Percentiles rank a stretch among this genome's conserved stretches.
These are phyloP conservation scores for Nepenthes alata DNA, from an alignment of 179 eudicot genomes.

Conservation along the genomic window DNA sequence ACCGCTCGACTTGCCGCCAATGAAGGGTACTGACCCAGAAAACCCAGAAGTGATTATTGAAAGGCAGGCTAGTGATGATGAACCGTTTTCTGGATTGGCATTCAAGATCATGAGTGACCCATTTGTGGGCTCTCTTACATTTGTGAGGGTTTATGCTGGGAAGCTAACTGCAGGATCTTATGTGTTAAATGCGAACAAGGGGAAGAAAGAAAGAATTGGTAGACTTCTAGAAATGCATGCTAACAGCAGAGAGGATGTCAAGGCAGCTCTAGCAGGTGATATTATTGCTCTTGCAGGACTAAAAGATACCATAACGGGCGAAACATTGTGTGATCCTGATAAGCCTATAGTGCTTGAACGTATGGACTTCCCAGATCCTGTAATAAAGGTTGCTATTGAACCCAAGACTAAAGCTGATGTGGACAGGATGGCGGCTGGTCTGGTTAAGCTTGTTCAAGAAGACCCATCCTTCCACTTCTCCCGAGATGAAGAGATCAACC, in stretches of 20 bases:
- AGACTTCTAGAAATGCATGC: slow-evolving; percentile 98
- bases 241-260: slow-evolving; percentile 86
- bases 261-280: slow-evolving; percentile 80
- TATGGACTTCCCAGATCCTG: slow-evolving; percentile 99
- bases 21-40: slow-evolving; percentile 88
- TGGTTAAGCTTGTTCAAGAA: slow-evolving; percentile 93
- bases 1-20: slow-evolving; percentile 80
- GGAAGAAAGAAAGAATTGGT: slow-evolving; percentile 89
- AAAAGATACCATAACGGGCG: slow-evolving; percentile 93
- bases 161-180: slow-evolving; percentile 77
- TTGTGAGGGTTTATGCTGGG: slow-evolving; percentile 84
- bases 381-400: slow-evolving; percentile 94
- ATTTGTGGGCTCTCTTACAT: slow-evolving; percentile 91
- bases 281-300: slow-evolving; percentile 92
- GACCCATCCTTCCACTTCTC: slow-evolving; percentile 99
- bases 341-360: slow-evolving; percentile 77
- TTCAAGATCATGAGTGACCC: slow-evolving; percentile 96
- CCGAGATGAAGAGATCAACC: slow-evolving; percentile 88
- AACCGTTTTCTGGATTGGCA: slow-evolving; percentile 85
- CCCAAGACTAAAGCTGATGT: slow-evolving; percentile 97
- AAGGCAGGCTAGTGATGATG: slow-evolving; percentile 69
- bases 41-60: slow-evolving; percentile 64
- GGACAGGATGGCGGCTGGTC: slow-evolving; percentile 78
- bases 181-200: slow-evolving; percentile 84
- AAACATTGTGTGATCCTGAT: slow-evolving; percentile 77